Percentiles rank a stretch among this genome's conserved stretches.
Conservation (phyloP, 345 rosid species). For the Melaleuca quinquenervia region DNA sequence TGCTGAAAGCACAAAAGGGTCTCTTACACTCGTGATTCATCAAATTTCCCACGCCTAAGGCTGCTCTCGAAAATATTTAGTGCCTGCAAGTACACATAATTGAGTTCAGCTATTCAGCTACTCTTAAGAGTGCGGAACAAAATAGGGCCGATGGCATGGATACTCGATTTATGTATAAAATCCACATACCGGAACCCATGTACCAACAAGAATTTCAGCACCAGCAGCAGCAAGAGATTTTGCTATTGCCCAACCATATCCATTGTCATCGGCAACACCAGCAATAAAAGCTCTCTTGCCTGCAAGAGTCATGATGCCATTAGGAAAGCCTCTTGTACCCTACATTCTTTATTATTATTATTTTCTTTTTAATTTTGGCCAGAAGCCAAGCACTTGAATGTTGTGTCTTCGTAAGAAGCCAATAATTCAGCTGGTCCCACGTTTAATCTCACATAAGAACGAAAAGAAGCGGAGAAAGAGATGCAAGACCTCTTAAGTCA, state of each 20-base stretch:
- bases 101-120: background rate
- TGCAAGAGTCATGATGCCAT: background rate
- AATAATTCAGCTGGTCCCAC: background rate
- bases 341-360: background rate
- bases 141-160: background rate
- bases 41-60: constrained; percentile 45
- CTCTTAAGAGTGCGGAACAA: background rate
- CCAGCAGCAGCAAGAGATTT: constrained; percentile 67
- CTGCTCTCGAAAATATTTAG: constrained; percentile 53
- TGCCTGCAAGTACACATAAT: constrained; percentile 19
- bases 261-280: constrained; percentile 61
- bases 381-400: background rate
- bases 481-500: constrained; percentile 37
- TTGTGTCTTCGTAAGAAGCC: background rate
- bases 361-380: background rate
- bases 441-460: background rate
- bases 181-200: constrained; percentile 57
- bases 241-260: constrained; percentile 73
- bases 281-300: constrained; percentile 64
- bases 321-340: background rate
- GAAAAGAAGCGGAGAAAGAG: background rate
- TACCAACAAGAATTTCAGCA: constrained; percentile 56
- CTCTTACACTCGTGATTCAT: constrained; percentile 45
- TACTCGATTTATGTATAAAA: background rate
- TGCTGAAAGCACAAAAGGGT: background rate